Evolutionary conservation across 1,284 basidiomycete species (phyloP), one percentile per base, ranked within the genome.

Genomic region (Athelia sp.): DNA sequence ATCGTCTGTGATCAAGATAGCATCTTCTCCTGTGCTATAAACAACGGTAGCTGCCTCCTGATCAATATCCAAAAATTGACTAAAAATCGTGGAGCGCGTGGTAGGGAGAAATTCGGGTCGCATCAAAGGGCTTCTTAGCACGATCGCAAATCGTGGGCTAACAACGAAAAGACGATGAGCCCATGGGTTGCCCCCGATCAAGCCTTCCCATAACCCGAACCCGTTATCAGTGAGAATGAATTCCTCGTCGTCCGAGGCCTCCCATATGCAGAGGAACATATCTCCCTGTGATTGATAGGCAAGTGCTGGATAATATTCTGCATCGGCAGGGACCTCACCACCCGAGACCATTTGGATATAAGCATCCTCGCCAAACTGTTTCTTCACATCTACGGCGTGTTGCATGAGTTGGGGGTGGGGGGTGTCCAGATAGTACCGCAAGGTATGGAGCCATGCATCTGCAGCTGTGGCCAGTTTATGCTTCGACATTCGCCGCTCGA

Each of bases 401-500:
- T 53, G 52, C 34, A 67, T 52, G n/a, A 69, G 58, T 9, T 55
- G 49, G 35, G 58, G 53, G 40, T 67, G 67, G 0, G 63, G 57
- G 1, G 59, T 62, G 23, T 65, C 60, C 3, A 69, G 59, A 38
- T 63, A 63, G 45, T 67, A 68, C 17, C 53, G 53, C 18, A 69
- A 54, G 8, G 54, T 55, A 26, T 64, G 55, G 10, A 64, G 49
- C 65, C 65, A 69, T 13, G 61, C 46, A 15, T 67, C 65, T 1
- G 50, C 26, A 4, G 56, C 50, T 3, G 60, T 56, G 17, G 56
- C 46, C n/a, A 64, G 35, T 8, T 58, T 54, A 3, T 60, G 56
- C 1, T 45, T 54, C 31, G 56, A 49, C 49, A 59, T 58, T 38
- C 58, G 59, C 15, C 51, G 54, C 10, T 50, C 48, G 11, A 65